Evolutionary conservation across 257 asterid genomes (phyloP).

Genomic region (Solanum medicagineum): DNA sequence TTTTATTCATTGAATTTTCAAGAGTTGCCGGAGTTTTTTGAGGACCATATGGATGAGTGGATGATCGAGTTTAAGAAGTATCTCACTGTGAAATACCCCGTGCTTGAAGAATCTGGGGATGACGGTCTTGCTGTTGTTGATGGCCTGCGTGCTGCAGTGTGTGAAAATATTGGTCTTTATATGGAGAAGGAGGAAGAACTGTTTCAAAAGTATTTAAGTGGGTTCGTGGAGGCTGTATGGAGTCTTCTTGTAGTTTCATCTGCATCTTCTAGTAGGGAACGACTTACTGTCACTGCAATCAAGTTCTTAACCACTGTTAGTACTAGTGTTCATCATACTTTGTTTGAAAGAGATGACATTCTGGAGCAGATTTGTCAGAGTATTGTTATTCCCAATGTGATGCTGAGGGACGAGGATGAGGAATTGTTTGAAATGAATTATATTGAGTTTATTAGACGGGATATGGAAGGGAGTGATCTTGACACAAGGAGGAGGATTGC

Average conservation of each 20-base stretch:
- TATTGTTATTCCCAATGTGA: conserved; percentile 87
- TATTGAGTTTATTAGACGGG: conserved; percentile 86
- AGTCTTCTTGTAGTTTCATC: conserved; percentile 63
- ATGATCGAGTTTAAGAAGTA: conserved; percentile 76
- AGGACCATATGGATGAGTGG: conserved; percentile 90
- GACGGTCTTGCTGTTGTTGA: conserved; percentile 82
- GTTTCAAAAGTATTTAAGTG: conserved; percentile 54
- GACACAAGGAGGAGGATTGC: conserved; percentile 97
- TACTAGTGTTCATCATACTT: conserved; percentile 60
- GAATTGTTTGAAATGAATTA: conserved; percentile 87
- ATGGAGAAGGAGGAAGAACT: conserved; percentile 79
- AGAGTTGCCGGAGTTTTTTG: conserved; percentile 79
- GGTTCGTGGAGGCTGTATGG: conserved; percentile 89
- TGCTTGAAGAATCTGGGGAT: conserved; percentile 54
- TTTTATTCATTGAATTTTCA: conserved; percentile 67
- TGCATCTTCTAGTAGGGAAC: conserved; percentile 54
- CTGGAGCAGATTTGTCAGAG: conserved; percentile 74
- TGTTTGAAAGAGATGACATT: conserved; percentile 66
- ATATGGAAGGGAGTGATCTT: conserved; percentile 95
- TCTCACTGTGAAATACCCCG: conserved; percentile 41
- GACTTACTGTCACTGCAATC: conserved; percentile 79
- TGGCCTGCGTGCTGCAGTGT: conserved; percentile 72
- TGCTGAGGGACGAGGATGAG: conserved; percentile 95
- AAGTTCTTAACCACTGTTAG: conserved; percentile 78
- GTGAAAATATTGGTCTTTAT: conserved; percentile 74